These are phyloP conservation scores for Cotoneaster glaucophyllus DNA, from an alignment of 306 rosid species.

Conservation along the genomic window DNA sequence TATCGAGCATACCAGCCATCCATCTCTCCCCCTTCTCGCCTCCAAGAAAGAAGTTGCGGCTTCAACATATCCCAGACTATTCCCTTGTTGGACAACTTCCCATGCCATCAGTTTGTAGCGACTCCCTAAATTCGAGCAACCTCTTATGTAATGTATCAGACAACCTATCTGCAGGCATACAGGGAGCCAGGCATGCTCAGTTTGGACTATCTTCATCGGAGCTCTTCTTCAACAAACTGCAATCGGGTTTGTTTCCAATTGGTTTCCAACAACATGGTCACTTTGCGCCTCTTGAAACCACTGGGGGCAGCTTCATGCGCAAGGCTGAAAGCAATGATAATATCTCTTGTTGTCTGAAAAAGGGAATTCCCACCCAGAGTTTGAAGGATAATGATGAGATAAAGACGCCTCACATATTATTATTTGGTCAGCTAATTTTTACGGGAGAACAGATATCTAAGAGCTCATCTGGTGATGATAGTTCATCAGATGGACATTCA, in stretches of 20 bases:
- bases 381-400: constrained; percentile 46
- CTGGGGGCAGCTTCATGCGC: constrained; percentile 23
- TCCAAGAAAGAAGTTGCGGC: constrained; percentile 65
- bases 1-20: constrained; percentile 63
- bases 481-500: constrained; percentile 43
- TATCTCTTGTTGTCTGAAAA: constrained; percentile 46
- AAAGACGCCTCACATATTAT: constrained; percentile 56
- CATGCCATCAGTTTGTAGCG: constrained; percentile 45
- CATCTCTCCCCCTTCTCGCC: constrained; percentile 71
- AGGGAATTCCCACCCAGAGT: constrained; percentile 40
- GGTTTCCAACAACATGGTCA: constrained; percentile 44
- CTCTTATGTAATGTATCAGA: constrained; percentile 40
- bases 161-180: constrained; percentile 69
- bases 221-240: constrained; percentile 50
- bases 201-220: constrained; percentile 59
- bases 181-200: constrained; percentile 99
- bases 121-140: constrained; percentile 42
- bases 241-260: constrained; percentile 34
- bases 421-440: constrained; percentile 75
- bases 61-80: constrained; percentile 46
- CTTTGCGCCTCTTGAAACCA: constrained; percentile 28
- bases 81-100: constrained; percentile 53
- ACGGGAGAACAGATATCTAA: constrained; percentile 52
- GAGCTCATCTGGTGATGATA: constrained; percentile 44
- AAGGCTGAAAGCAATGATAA: constrained; percentile 38